A percentile compares a stretch with the other conserved stretches of the same genome.
These are phyloP conservation scores for Fusarium brevicatenulatum DNA, from an alignment of 2,329 filamentous ascomycete genomes.

Conservation along the genomic window DNA sequence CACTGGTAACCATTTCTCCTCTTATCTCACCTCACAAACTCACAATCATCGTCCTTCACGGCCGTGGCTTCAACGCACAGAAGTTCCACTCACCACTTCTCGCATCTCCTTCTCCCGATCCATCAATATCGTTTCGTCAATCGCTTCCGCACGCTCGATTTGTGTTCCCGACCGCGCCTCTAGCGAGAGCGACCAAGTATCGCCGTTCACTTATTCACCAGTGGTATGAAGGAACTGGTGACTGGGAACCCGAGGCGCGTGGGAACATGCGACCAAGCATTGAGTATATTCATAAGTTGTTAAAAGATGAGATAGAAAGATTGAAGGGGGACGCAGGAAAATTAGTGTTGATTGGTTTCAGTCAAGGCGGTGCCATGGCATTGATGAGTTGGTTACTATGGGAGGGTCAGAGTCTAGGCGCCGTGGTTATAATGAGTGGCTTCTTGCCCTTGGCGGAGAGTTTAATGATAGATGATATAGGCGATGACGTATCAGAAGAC, in stretches of 20 bases:
- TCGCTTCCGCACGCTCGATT: constrained; percentile 57
- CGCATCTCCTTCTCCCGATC: constrained; percentile 15
- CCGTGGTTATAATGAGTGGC: constrained; percentile 56
- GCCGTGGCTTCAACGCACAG: constrained; percentile 55
- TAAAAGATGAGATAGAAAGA: constrained; percentile 49
- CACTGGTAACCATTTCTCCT: constrained; percentile 36
- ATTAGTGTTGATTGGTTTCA: constrained; percentile 61
- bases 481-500: constrained; percentile 3
- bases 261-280: constrained; percentile 55
- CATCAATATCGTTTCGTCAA: constrained; percentile 42
- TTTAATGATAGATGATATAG: constrained; percentile 38
- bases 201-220: constrained; percentile 48
- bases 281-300: constrained; percentile 51
- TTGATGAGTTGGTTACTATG: constrained; percentile 56
- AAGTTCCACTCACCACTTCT: constrained; percentile 56
- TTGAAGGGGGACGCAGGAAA: constrained; percentile 50
- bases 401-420: constrained; percentile 53
- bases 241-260: constrained; percentile 47
- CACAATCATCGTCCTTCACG: constrained; percentile 61
- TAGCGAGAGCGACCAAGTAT: constrained; percentile 47
- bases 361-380: constrained; percentile 63
- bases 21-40: constrained; percentile 49
- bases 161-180: constrained; percentile 61
- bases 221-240: constrained; percentile 51
- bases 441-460: constrained; percentile 55